phyloP scores from a whole-genome alignment of 768 basidiomycete species.

The Podaxis sp. region DNA sequence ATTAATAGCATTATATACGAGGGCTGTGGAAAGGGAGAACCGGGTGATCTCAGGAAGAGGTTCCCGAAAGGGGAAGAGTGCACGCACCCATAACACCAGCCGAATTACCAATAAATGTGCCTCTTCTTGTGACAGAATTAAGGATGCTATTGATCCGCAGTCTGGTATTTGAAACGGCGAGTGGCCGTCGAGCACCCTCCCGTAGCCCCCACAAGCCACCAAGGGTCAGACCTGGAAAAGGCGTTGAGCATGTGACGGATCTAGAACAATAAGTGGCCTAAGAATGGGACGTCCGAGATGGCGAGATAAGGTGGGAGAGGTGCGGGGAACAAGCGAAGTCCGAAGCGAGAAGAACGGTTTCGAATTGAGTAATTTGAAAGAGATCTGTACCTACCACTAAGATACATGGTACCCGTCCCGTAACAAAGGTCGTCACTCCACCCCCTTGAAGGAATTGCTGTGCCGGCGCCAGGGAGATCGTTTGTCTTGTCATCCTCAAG shows the following conservation, averaged over 20 bases:
- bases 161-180: constrained; percentile 80
- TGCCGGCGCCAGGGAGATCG: constrained; percentile 83
- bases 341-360: constrained; percentile 41
- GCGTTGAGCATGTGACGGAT: constrained; percentile 71
- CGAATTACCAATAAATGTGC: constrained; percentile 97
- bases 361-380: constrained; percentile 60
- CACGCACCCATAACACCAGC: constrained; percentile 93
- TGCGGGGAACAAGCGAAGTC: constrained; percentile 45
- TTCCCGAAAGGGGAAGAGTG: constrained; percentile 24
- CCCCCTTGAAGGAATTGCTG: constrained; percentile 91
- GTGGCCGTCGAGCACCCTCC: constrained; percentile 85
- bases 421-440: constrained; percentile 99
- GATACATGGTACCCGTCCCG: constrained; percentile 98
- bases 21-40: constrained; percentile 53
- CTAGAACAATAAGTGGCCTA: constrained; percentile 75
- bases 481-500: constrained; percentile 96
- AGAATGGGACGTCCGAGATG: constrained; percentile 51
- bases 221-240: constrained; percentile 80
- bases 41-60: constrained; percentile 20
- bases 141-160: constrained; percentile 95
- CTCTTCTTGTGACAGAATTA: constrained; percentile 94
- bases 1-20: constrained; percentile 95
- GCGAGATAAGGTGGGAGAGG: constrained; percentile 68
- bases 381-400: constrained; percentile 78
- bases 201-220: constrained; percentile 96